Percentiles rank a stretch among this genome's conserved stretches.
phyloP scores from a whole-genome alignment of 2,329 filamentous ascomycete genomes.

The Pestalotiopsis sp. region DNA sequence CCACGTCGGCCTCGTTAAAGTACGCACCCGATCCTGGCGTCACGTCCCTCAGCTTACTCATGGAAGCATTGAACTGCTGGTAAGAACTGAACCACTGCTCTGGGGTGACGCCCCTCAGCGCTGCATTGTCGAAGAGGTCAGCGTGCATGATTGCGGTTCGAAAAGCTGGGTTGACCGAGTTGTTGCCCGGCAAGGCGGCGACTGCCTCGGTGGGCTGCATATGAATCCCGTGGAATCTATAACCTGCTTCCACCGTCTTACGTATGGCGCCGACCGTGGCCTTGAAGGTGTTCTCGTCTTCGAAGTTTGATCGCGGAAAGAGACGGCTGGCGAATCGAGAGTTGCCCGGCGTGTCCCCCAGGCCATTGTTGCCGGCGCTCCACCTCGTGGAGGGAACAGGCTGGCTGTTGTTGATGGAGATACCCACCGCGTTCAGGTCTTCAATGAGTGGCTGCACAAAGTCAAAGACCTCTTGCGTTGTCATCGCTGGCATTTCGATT shows the following conservation, averaged over 20 bases:
- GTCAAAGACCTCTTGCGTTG: conserved; percentile 18
- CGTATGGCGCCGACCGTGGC: conserved; percentile 32
- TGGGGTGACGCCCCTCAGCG: conserved; percentile 16
- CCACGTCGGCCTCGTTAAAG: conserved; percentile 55
- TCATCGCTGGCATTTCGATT: conserved; percentile 33
- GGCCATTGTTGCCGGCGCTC: conserved; percentile 25
- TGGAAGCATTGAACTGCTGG: conserved; percentile 23
- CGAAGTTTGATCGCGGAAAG: conserved; percentile 31
- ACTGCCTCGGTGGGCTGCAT: conserved; percentile 30
- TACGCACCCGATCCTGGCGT: conserved; percentile 47
- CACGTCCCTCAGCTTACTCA: conserved; percentile 30
- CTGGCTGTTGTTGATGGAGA: conserved; percentile 28
- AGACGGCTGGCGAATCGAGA: conserved; percentile 35
- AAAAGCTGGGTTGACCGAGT: conserved; percentile 46
- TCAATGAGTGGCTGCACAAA: conserved; percentile 36
- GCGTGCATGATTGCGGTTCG: conserved; percentile 36
- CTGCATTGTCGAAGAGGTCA: conserved; percentile 31
- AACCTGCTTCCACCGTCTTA: conserved; percentile 36
- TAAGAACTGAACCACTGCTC: conserved; percentile 25
- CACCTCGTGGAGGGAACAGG: conserved; percentile 29
- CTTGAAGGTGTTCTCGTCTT: conserved; percentile 26
- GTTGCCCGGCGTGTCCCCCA: conserved; percentile 29
- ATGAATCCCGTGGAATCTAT: conserved; percentile 34
- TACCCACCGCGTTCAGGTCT: conserved; percentile 31
- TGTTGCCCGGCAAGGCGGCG: conserved; percentile 31